These are phyloP conservation scores for Cucurbita maxima DNA, from an alignment of 306 rosid genomes.

Conservation along the genomic window DNA sequence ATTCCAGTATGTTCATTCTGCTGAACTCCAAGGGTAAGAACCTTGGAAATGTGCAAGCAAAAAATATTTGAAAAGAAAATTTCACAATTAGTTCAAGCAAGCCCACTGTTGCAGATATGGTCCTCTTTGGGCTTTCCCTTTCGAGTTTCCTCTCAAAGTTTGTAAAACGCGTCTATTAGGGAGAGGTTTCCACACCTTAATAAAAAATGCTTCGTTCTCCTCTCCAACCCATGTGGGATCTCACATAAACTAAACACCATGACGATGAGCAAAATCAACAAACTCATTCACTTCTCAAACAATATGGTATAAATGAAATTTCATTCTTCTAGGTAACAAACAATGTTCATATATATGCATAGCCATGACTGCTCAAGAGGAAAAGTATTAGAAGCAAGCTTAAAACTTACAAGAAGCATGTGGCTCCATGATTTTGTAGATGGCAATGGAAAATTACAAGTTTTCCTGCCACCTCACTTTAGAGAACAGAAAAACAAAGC, in stretches of 20 bases:
- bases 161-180: too few species aligned
- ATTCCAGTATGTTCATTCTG: neutral
- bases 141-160: too few species aligned
- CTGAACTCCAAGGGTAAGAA: neutral
- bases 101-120: too few species aligned
- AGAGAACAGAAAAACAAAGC: neutral
- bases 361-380: neutral
- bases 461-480: conserved; percentile 1
- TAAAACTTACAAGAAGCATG: neutral
- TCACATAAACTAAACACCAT: neutral
- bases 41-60: neutral
- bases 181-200: too few species aligned
- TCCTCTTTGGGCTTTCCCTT: too few species aligned
- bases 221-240: too few species aligned
- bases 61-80: neutral
- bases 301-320: neutral
- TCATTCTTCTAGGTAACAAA: neutral
- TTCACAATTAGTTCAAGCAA: neutral
- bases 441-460: conserved; percentile 7
- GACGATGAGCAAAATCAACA: neutral
- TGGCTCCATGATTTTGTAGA: conserved; percentile 1
- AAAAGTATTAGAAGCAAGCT: neutral
- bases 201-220: too few species aligned
- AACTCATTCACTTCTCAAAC: neutral
- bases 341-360: neutral